A percentile compares a stretch with the other conserved stretches of the same genome.
These are phyloP conservation scores for Oryza glaberrima DNA, from an alignment of 176 grass and related monocot species.

Conservation along the genomic window DNA sequence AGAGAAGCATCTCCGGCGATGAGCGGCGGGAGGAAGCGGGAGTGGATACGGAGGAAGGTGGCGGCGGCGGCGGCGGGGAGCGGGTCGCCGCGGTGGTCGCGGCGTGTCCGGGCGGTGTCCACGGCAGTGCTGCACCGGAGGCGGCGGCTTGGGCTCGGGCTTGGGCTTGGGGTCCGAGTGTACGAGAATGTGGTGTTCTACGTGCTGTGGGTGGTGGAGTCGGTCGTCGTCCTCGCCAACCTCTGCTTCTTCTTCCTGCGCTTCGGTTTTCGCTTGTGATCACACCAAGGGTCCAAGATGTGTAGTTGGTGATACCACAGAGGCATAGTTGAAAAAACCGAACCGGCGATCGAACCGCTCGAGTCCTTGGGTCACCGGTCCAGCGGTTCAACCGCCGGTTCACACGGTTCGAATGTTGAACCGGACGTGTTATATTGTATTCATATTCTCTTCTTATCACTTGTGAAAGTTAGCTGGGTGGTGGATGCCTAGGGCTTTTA, in stretches of 20 bases:
- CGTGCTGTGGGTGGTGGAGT: constrained; percentile 54
- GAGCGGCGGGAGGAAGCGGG: constrained; percentile 48
- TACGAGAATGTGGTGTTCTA: constrained; percentile 50
- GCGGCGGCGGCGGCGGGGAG: background rate
- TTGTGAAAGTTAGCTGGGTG: too few relatives aligned
- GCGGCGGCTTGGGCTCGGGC: background rate
- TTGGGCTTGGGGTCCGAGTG: background rate
- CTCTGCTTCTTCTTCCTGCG: constrained; percentile 69
- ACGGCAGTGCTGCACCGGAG: constrained; percentile 24
- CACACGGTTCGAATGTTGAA: too few relatives aligned
- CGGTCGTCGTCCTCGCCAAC: constrained; percentile 48
- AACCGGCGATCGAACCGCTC: too few relatives aligned
- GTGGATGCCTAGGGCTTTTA: too few relatives aligned
- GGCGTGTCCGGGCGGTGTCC: constrained; percentile 37
- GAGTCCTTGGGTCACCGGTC: too few relatives aligned
- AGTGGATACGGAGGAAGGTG: constrained; percentile 53
- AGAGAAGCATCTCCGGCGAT: background rate
- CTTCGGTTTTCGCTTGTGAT: constrained; percentile 52
- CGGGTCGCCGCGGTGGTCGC: constrained; percentile 25
- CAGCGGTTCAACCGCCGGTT: too few relatives aligned
- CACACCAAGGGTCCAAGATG: background rate
- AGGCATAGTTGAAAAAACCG: too few relatives aligned
- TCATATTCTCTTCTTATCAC: too few relatives aligned
- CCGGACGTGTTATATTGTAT: too few relatives aligned
- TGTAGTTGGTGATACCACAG: too few relatives aligned